Conservation (phyloP, 306 rosid genomes). For the Echinosophora koreensis region DNA sequence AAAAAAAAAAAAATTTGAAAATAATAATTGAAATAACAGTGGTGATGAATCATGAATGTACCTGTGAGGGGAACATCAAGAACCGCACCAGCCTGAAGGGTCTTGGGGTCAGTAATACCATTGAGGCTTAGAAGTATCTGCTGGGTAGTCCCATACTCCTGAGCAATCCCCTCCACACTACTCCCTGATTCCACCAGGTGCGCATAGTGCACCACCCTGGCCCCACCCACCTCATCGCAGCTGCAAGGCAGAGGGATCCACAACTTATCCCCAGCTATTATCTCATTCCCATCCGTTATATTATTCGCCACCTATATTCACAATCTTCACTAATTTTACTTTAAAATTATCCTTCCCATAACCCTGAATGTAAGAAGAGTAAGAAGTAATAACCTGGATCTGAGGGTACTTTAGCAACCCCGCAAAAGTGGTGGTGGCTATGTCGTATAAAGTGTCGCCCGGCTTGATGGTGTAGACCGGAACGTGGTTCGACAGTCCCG, state of each 20-base stretch:
- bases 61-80: slow-evolving; percentile 91
- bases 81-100: slow-evolving; percentile 59
- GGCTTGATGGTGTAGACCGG: slow-evolving; percentile 60
- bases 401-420: slow-evolving; percentile 51
- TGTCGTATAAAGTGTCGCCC: slow-evolving; percentile 54
- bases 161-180: slow-evolving; percentile 54
- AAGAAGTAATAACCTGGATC: slow-evolving; percentile 39
- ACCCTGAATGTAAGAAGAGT: no score
- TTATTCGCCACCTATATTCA: slow-evolving; percentile 38
- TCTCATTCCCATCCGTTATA: slow-evolving; percentile 28
- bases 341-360: no score
- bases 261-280: slow-evolving; percentile 49
- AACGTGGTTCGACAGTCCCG: slow-evolving; percentile 53
- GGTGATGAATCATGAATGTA: background rate
- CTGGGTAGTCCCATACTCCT: slow-evolving; percentile 51
- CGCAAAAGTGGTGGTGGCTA: slow-evolving; percentile 58
- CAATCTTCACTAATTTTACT: no score
- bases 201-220: slow-evolving; percentile 70
- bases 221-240: slow-evolving; percentile 71
- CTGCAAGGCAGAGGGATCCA: slow-evolving; percentile 90
- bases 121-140: slow-evolving; percentile 58
- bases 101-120: slow-evolving; percentile 50
- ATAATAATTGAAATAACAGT: no score
- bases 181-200: slow-evolving; percentile 40
- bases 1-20: no score